Percentiles rank a stretch among this genome's conserved stretches.
Conservation (phyloP, 2,329 filamentous ascomycete genomes). For the Capronia epimyces region DNA sequence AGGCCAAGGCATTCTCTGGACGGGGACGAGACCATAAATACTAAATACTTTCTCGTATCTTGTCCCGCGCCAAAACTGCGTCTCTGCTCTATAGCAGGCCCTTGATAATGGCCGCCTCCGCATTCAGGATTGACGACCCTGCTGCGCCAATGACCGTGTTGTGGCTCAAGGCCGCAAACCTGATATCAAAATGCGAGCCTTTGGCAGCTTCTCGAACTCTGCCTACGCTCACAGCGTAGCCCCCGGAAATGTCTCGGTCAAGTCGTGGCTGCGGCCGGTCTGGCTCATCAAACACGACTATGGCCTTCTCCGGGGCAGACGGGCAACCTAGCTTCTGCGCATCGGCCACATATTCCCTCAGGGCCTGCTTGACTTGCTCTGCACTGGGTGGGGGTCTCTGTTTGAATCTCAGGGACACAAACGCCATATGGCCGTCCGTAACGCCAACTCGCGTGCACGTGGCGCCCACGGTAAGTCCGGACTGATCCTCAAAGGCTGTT, state of each 20-base stretch:
- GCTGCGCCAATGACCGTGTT: constrained; percentile 91
- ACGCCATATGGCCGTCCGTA: constrained; percentile 91
- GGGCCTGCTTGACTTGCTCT: constrained; percentile 69
- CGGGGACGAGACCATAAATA: too few relatives aligned
- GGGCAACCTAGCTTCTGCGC: constrained; percentile 79
- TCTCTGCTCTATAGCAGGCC: constrained; percentile 59
- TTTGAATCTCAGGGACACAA: constrained; percentile 78
- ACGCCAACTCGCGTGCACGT: constrained; percentile 94
- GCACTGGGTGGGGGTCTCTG: constrained; percentile 67
- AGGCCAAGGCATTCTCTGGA: too few relatives aligned
- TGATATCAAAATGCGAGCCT: constrained; percentile 84
- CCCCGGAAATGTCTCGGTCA: constrained; percentile 76
- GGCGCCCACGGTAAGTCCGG: constrained; percentile 68
- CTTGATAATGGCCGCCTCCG: constrained; percentile 85
- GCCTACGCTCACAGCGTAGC: constrained; percentile 88
- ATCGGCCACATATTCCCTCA: constrained; percentile 76
- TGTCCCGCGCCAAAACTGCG: background rate
- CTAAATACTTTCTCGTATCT: too few relatives aligned
- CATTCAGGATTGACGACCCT: constrained; percentile 92
- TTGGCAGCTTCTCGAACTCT: constrained; percentile 73
- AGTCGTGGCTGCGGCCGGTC: constrained; percentile 88
- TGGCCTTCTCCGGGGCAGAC: constrained; percentile 74
- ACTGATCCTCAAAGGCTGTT: constrained; percentile 72
- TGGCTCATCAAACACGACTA: constrained; percentile 81
- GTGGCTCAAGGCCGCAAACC: constrained; percentile 90